These are phyloP conservation scores for Epichloe aotearoae DNA, from an alignment of 2,329 filamentous ascomycete genomes.

Conservation along the genomic window DNA sequence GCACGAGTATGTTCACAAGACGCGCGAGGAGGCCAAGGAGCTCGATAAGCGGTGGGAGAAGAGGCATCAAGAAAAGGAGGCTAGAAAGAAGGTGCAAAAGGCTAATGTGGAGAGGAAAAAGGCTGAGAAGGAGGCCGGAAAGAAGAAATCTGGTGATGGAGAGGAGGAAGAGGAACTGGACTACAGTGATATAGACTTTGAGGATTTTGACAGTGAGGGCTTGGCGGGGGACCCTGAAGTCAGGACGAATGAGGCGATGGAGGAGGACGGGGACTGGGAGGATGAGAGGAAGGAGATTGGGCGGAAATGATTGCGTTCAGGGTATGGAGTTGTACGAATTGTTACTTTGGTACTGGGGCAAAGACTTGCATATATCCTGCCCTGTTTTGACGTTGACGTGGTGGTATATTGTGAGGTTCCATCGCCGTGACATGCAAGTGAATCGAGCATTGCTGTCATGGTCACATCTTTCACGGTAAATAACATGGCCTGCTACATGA, in stretches of 20 bases:
- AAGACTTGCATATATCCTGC: no score
- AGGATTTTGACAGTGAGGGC: constrained; percentile 39
- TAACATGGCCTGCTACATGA: no score
- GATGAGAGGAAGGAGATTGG: constrained; percentile 28
- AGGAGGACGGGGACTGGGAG: constrained; percentile 38
- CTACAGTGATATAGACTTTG: constrained; percentile 31
- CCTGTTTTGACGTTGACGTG: no score
- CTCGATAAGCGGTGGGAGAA: constrained; percentile 76
- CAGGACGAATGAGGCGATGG: constrained; percentile 34
- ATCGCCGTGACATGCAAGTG: no score
- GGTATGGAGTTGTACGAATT: not conserved
- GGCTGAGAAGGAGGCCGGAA: constrained; percentile 27
- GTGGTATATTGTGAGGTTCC: no score
- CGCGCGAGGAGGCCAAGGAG: constrained; percentile 59
- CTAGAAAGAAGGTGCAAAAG: constrained; percentile 66
- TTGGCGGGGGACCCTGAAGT: constrained; percentile 34
- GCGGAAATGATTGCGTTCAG: not conserved
- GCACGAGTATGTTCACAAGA: constrained; percentile 91
- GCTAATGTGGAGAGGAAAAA: constrained; percentile 86
- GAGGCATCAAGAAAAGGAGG: constrained; percentile 67
- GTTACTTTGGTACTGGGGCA: no score
- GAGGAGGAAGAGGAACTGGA: constrained; percentile 25
- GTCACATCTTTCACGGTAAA: no score
- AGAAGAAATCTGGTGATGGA: constrained; percentile 22
- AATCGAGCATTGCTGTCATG: no score